Conservation (phyloP, 169 alveolate genomes). For the Eimeria brunetti region DNA sequence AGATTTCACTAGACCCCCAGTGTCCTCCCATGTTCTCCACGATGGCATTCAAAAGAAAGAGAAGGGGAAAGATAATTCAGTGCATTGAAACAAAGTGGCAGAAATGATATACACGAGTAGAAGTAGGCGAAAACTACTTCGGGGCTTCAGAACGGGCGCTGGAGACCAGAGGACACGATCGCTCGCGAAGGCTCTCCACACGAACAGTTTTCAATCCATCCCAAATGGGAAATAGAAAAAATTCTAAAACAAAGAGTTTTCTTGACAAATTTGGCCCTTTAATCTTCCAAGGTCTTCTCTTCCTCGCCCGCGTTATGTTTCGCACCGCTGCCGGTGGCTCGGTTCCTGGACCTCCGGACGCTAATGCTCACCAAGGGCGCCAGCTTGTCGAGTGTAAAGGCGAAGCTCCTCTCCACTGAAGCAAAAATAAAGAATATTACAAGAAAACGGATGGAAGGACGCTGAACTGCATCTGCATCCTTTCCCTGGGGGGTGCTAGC, state of each 20-base stretch:
- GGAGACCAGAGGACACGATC: slow-evolving; percentile 68
- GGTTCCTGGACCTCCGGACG: slow-evolving; percentile 57
- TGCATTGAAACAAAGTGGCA: not conserved
- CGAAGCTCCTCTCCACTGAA: not conserved
- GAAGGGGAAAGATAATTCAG: not conserved
- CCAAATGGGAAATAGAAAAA: not conserved
- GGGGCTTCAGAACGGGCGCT: slow-evolving; percentile 19
- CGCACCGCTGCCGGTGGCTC: slow-evolving; percentile 49
- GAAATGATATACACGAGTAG: not conserved
- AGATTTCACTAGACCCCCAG: not conserved
- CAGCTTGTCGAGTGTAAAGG: slow-evolving; percentile 5
- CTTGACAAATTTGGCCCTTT: not conserved
- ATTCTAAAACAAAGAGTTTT: not conserved
- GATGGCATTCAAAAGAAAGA: not conserved
- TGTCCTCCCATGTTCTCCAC: not conserved
- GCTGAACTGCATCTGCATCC: not conserved
- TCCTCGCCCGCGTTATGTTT: not conserved
- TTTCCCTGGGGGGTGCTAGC: slow-evolving; percentile 57
- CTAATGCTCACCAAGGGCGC: slow-evolving; percentile 15
- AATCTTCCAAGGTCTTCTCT: not conserved
- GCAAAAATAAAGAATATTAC: not conserved
- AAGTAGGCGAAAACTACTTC: not conserved
- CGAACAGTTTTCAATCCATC: not conserved
- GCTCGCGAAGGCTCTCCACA: not conserved
- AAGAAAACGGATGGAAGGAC: slow-evolving; percentile 50